Base-by-base conservation (phyloP, 495 filamentous ascomycete genomes). In the Bryoglossum gracile region DNA sequence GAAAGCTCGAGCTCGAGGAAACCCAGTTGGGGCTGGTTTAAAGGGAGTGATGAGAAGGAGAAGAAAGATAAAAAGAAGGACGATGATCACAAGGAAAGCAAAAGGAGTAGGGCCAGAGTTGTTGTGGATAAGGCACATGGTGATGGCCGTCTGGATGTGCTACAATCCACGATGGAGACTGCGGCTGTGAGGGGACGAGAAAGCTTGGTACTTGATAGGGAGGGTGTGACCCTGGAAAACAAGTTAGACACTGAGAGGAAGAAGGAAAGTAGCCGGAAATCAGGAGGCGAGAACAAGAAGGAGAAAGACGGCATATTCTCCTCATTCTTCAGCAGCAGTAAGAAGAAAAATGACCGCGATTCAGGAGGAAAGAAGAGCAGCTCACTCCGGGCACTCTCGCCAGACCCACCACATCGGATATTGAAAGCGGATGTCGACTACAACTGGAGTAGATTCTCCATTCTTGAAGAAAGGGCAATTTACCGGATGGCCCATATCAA, bases 401-500 rank as follows among this genome's bases (percentile, higher is more conserved):
- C 90, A 5, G 89, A 95, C 17, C 87, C 84, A 6, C 80, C 84
- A 8, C 74, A 79, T 42, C 76, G 77, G 43, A 71, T 78, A 21
- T 76, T 94, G 39, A 81, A 79, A 51, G 82, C 90, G 14, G 94
- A 96, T 63, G 68, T 94, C 54, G 90, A 96, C 67, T 96, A 90
- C 66, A 83, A 88, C 52, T 99, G 91, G 87, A 94, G 89, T 3
- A 77, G 92, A 30, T 99, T 99, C 58, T 85, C 89, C 1, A 91
- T 99, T 49, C 72, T 96, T 37, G 92, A 97, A 67, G 92, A 99
- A 67, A 75, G 94, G 38, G 94, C 92, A 25, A 99, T 99, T 48
- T 99, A 99, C 62, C 77, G 92, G 43, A 95, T 99, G 84, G 92
- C 92, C 10, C 92, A 99, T 64, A 90, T 97, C 67, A 99, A 99